Evolutionary conservation across 768 basidiomycete species (phyloP).

Genomic region (Leucosporidium scottii): DNA sequence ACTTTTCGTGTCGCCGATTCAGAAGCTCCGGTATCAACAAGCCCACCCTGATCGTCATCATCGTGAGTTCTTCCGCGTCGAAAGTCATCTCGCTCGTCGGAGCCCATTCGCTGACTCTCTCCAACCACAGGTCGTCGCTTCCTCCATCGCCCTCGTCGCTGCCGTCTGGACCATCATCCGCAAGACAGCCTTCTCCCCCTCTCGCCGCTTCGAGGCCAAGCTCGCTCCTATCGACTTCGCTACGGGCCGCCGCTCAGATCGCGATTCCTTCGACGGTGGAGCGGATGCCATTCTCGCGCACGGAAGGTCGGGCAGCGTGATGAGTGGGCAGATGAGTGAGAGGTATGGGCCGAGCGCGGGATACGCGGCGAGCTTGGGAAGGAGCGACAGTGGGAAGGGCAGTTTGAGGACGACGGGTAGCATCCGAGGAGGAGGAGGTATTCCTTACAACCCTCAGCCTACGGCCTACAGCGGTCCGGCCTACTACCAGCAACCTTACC

Average conservation of each 20-base stretch:
- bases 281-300: background rate
- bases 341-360: background rate
- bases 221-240: constrained; percentile 66
- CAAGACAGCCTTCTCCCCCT: constrained; percentile 54
- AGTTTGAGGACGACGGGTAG: background rate
- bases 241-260: background rate
- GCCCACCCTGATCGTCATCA: constrained; percentile 1
- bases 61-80: background rate
- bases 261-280: background rate
- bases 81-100: no score
- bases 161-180: constrained; percentile 84
- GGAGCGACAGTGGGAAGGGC: constrained; percentile 6
- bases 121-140: constrained; percentile 49
- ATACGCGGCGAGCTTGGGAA: background rate
- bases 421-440: no score
- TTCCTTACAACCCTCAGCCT: no score
- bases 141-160: constrained; percentile 59
- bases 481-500: no score
- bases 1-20: no score
- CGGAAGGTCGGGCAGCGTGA: background rate
- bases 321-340: background rate
- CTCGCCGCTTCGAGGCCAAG: constrained; percentile 70
- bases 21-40: background rate
- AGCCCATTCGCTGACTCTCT: no score
- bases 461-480: no score